These are phyloP conservation scores for Boletus insuetus DNA, from an alignment of 768 basidiomycete genomes.

Conservation along the genomic window DNA sequence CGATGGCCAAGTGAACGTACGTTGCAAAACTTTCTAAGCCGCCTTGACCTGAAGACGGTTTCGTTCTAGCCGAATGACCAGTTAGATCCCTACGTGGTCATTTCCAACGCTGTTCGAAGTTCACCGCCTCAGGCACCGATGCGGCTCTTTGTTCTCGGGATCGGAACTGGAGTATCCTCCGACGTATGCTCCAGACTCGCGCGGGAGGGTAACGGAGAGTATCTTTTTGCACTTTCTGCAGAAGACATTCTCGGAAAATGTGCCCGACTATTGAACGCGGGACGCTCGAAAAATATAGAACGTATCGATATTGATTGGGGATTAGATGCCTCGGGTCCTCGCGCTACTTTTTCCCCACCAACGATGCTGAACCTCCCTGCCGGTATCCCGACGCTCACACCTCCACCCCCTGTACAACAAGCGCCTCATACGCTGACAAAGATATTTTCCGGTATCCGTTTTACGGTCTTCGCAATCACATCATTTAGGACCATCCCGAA, in stretches of 20 bases:
- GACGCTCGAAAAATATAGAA: slow-evolving; percentile 44
- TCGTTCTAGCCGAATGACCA: slow-evolving; percentile 9
- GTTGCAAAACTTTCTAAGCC: background rate
- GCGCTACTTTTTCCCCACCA: slow-evolving; percentile 6
- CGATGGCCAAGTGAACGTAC: slow-evolving; percentile 46
- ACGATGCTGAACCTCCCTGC: slow-evolving; percentile 16
- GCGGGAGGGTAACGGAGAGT: slow-evolving; percentile 48
- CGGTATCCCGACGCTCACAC: slow-evolving; percentile 28
- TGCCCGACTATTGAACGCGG: slow-evolving; percentile 48
- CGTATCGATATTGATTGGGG: slow-evolving; percentile 52
- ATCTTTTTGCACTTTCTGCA: slow-evolving; percentile 42
- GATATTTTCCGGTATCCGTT: slow-evolving; percentile 35
- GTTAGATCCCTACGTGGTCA: slow-evolving; percentile 16
- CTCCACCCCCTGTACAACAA: slow-evolving; percentile 34
- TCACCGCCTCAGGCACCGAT: slow-evolving; percentile 33
- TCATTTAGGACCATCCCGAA: slow-evolving; percentile 22
- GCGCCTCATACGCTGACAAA: slow-evolving; percentile 29
- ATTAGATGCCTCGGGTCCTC: slow-evolving; percentile 1
- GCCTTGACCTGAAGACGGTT: background rate
- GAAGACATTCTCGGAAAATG: slow-evolving; percentile 51
- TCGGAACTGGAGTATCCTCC: slow-evolving; percentile 49
- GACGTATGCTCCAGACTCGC: slow-evolving; percentile 56
- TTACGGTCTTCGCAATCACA: slow-evolving; percentile 35
- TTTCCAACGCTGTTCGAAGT: slow-evolving; percentile 32
- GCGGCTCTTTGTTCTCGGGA: slow-evolving; percentile 58